phyloP scores from a whole-genome alignment of 2,329 filamentous ascomycete species.

The Aureobasidium pullulans region DNA sequence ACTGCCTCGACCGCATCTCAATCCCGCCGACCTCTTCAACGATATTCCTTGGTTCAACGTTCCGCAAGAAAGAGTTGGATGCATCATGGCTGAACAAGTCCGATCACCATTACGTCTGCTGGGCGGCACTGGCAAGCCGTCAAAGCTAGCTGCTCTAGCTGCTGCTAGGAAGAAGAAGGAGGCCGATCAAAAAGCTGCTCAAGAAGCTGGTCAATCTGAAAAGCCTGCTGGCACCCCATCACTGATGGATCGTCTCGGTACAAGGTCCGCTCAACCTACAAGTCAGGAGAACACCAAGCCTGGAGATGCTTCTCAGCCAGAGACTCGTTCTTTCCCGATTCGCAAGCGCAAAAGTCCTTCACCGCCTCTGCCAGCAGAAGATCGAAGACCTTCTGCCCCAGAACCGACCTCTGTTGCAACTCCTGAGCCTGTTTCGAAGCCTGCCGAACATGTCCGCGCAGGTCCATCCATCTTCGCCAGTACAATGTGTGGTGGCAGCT shows the following conservation, averaged over 20 bases:
- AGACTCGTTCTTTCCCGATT: neutral
- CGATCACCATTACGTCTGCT: conserved; percentile 57
- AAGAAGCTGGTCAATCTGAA: conserved; percentile 15
- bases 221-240: conserved; percentile 27
- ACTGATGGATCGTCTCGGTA: conserved; percentile 37
- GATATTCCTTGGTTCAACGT: conserved; percentile 82
- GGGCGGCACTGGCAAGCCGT: conserved; percentile 74
- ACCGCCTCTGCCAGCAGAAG: conserved; percentile 9
- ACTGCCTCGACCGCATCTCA: neutral
- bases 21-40: conserved; percentile 57
- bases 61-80: conserved; percentile 56
- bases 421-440: neutral
- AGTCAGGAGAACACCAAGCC: neutral
- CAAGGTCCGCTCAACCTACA: conserved; percentile 18
- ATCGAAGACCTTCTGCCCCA: conserved; percentile 9
- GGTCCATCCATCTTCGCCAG: conserved; percentile 15
- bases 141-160: conserved; percentile 85
- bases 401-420: neutral
- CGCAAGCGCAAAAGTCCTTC: conserved; percentile 16
- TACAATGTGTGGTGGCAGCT: conserved; percentile 12
- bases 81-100: conserved; percentile 53
- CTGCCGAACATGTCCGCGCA: conserved; percentile 4
- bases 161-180: conserved; percentile 79
- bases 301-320: neutral
- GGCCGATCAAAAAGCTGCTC: conserved; percentile 47